Percentiles rank a stretch among this genome's conserved stretches.
These are phyloP conservation scores for Russula ochroleuca DNA, from an alignment of 768 basidiomycete species.

Conservation along the genomic window DNA sequence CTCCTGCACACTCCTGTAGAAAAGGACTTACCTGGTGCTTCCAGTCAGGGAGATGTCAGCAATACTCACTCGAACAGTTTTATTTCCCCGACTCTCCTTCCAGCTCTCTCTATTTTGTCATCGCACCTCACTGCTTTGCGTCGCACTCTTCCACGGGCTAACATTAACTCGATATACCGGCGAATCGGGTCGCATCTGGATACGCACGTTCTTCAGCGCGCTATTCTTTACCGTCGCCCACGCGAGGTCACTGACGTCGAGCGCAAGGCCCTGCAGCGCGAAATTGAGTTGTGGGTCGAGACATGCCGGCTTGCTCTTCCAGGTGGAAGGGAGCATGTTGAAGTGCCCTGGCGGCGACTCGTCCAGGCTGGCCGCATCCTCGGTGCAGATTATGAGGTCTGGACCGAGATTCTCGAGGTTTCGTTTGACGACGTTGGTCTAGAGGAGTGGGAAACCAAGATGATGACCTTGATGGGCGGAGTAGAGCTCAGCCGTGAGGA, in stretches of 20 bases:
- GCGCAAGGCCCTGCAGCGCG: conserved; percentile 58
- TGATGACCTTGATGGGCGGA: conserved; percentile 52
- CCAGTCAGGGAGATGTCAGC: conserved; percentile 35
- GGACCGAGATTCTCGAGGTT: conserved; percentile 11
- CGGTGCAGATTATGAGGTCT: conserved; percentile 44
- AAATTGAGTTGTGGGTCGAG: conserved; percentile 81
- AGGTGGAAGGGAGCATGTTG: conserved; percentile 49
- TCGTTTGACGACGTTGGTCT: conserved; percentile 4
- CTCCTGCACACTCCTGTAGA: background rate
- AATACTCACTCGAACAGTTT: conserved; percentile 39
- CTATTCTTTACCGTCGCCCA: conserved; percentile 72
- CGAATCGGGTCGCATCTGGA: conserved; percentile 64
- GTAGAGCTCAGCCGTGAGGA: conserved; percentile 61
- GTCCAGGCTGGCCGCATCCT: conserved; percentile 67
- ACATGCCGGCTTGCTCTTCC: conserved; percentile 61
- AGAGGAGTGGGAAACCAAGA: conserved; percentile 51
- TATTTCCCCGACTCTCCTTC: conserved; percentile 67
- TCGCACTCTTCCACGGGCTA: conserved; percentile 54
- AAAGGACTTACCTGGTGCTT: conserved; percentile 28
- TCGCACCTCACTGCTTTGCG: conserved; percentile 70
- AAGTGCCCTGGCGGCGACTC: conserved; percentile 73
- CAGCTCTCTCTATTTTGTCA: conserved; percentile 74
- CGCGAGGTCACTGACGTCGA: conserved; percentile 53
- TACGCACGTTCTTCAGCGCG: conserved; percentile 77
- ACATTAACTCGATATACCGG: conserved; percentile 65